A percentile compares a stretch with the other conserved stretches of the same genome.
Conservation (phyloP, 345 rosid species). For the Syzygium aqueum region DNA sequence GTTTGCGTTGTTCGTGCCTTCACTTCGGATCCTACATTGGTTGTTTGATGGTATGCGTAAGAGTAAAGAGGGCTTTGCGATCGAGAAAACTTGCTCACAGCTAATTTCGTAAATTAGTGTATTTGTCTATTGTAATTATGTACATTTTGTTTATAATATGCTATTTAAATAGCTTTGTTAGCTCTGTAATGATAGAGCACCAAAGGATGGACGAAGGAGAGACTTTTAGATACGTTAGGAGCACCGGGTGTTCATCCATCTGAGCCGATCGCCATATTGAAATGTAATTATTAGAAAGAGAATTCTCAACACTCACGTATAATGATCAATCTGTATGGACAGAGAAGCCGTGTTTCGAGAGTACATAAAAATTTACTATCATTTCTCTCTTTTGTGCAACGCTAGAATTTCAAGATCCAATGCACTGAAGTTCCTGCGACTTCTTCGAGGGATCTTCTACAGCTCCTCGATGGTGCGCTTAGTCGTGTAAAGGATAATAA, state of each 20-base stretch:
- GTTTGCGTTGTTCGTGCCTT: not conserved
- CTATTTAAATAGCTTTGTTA: not conserved
- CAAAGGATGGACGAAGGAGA: not conserved
- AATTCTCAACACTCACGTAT: not conserved
- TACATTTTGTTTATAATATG: not conserved
- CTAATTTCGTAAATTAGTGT: not conserved
- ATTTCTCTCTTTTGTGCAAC: not conserved
- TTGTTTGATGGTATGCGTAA: not conserved
- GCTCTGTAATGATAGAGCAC: not conserved
- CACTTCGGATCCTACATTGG: not conserved
- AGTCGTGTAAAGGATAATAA: not conserved
- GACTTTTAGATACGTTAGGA: not conserved
- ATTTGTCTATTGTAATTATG: not conserved
- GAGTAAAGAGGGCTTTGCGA: not conserved
- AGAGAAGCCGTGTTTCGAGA: not conserved
- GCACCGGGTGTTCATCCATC: not conserved
- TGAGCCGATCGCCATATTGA: not conserved
- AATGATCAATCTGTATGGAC: not conserved
- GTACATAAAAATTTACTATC: not conserved
- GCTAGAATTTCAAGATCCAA: not conserved
- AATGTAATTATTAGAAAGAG: not conserved
- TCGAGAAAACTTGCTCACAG: not conserved
- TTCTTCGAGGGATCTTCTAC: not conserved
- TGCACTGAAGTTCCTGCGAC: not conserved
- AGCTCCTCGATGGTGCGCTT: not conserved